Evolutionary conservation across 1,284 basidiomycete species (phyloP), one percentile per base, ranked within the genome.

Genomic region (Leccinum subrobustum): DNA sequence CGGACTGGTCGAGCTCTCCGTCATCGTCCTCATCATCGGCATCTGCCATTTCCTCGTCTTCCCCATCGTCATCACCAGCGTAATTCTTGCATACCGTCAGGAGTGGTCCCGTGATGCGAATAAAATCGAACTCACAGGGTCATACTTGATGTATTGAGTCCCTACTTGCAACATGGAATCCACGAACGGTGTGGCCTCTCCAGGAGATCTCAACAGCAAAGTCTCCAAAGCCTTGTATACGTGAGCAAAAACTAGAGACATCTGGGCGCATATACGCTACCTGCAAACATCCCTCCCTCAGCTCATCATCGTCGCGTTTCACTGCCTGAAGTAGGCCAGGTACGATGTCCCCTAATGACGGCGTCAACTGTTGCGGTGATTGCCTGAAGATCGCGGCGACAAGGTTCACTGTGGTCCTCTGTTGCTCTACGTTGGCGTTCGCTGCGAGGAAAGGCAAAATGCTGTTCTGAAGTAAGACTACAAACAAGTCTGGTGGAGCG

Each of bases 101-200:
- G 35, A 37, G 47, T n/a, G 55, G 3, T 31, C 37, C 44, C 53
- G 18, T 16, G 27, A 51, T 3, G 2, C 14, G 29, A 48, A 33
- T 31, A 6, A 16, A 33, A 58, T 31, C 39, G 11, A 31, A 79
- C 91, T 67, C 70, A 95, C 92, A 1, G 97, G 96, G 72, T 99
- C 96, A 73, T 95, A 91, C 74, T 94, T 96, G 78, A 98, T 91
- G 65, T 88, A 89, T 64, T 88, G 83, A 37, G 83, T 83, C 2
- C 89, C 92, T 12, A 83, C 78, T 59, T 89, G 84, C 14, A 92
- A 82, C 64, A 95, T 88, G 7, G 82, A 74, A 42, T 77, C 76
- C 48, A 98, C 76, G 70, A 89, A 93, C 0, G 89, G 81, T 0
- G 89, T 86, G 23, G 92, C 84, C 69, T 96, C 95, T 2, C 83